These are phyloP conservation scores for Neoboletus brunneissimus DNA, from an alignment of 768 basidiomycete species.

Conservation along the genomic window DNA sequence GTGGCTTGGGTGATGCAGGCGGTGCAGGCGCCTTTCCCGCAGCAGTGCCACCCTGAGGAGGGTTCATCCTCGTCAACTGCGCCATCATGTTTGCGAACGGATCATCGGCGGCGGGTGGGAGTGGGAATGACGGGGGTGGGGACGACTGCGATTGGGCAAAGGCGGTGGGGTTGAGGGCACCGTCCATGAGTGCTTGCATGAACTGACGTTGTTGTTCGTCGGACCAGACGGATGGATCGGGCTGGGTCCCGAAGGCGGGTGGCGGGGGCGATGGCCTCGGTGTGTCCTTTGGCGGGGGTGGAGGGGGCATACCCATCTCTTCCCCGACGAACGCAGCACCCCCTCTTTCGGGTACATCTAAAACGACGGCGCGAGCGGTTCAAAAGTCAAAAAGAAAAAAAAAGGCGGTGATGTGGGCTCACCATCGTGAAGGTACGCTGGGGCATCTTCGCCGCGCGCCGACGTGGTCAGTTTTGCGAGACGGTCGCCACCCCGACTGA, in stretches of 20 bases:
- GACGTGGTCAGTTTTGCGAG: conserved; percentile 78
- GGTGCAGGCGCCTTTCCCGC: conserved; percentile 30
- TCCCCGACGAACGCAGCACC: conserved; percentile 38
- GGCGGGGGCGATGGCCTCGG: conserved; percentile 26
- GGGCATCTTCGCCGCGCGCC: conserved; percentile 65
- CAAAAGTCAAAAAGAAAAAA: not conserved
- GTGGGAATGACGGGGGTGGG: not conserved
- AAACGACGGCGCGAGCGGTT: not conserved
- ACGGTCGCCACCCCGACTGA: conserved; percentile 66
- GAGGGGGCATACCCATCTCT: conserved; percentile 30
- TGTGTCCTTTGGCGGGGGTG: conserved; percentile 20
- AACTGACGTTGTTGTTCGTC: conserved; percentile 68
- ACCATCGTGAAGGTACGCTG: conserved; percentile 53
- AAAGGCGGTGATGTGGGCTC: not conserved
- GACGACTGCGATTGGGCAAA: conserved; percentile 10
- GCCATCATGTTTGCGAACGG: conserved; percentile 47
- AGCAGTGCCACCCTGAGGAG: conserved; percentile 18
- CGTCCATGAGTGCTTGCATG: conserved; percentile 59
- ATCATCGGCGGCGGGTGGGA: conserved; percentile 32
- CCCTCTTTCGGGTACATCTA: conserved; percentile 14
- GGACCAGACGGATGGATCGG: conserved; percentile 62
- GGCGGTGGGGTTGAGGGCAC: conserved; percentile 33
- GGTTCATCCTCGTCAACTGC: conserved; percentile 26
- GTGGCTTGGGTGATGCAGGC: conserved; percentile 27
- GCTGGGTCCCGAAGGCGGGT: conserved; percentile 22